Evolutionary conservation across 163 green algal genomes (phyloP).

Genomic region (Scenedesmus sp.): DNA sequence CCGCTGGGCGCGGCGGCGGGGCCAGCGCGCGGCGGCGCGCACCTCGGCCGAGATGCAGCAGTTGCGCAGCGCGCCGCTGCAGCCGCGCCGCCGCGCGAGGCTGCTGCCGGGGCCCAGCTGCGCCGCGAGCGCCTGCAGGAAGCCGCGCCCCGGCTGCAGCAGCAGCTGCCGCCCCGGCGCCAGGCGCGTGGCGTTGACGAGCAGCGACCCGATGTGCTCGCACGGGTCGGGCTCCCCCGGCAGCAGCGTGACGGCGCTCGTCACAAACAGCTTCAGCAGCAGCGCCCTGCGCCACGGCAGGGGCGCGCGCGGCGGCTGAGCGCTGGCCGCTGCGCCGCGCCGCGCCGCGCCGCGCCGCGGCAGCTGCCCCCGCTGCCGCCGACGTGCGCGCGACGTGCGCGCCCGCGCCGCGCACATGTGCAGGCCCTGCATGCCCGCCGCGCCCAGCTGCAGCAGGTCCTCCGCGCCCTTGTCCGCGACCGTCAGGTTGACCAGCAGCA

Average conservation of each 20-base stretch:
- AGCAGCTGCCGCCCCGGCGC: slow-evolving; percentile 61
- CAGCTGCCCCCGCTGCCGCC: slow-evolving; percentile 6
- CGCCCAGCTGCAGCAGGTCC: slow-evolving; percentile 73
- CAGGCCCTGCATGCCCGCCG: slow-evolving; percentile 62
- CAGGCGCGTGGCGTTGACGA: slow-evolving; percentile 77
- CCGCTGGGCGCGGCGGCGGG: too few species aligned
- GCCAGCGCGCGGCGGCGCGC: neutral
- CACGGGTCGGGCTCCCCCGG: slow-evolving; percentile 54
- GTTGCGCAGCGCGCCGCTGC: slow-evolving; percentile 74
- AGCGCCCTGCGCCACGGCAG: slow-evolving; percentile 53
- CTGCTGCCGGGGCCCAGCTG: slow-evolving; percentile 62
- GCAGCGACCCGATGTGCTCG: slow-evolving; percentile 71
- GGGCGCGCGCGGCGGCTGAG: too few species aligned
- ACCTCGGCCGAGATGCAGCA: slow-evolving; percentile 71
- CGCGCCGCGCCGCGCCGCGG: neutral
- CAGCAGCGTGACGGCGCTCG: slow-evolving; percentile 28
- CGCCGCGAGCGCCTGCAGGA: slow-evolving; percentile 65
- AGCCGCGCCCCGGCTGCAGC: slow-evolving; percentile 73
- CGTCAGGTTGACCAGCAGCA: slow-evolving; percentile 87
- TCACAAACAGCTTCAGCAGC: slow-evolving; percentile 73
- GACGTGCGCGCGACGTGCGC: neutral
- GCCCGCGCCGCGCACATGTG: slow-evolving; percentile 55
- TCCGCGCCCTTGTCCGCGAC: slow-evolving; percentile 64
- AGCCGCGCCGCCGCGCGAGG: slow-evolving; percentile 61
- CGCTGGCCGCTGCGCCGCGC: neutral